Evolutionary conservation across 306 rosid species (phyloP), one percentile per base, ranked within the genome.

Genomic region (Crataegus laevigata): DNA sequence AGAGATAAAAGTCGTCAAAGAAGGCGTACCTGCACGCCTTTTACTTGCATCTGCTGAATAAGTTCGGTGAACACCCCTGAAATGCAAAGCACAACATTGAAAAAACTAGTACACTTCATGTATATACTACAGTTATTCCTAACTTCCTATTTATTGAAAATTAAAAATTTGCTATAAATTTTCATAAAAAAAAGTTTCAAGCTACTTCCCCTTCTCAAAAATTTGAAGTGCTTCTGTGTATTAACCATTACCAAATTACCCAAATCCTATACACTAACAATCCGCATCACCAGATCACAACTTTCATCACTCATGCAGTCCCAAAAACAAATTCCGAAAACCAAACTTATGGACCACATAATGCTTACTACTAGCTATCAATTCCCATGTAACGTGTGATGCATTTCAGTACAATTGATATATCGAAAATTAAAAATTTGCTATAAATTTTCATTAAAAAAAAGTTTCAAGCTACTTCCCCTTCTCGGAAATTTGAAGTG

Each of bases 41-140:
- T 94, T 70, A 94, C 99, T 87, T 94, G 99, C 93, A 90, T 92
- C 88, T 94, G 99, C 88, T 94, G 99, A 73, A 92, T 88, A 79
- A 94, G 99, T 72, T 94, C 99, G 0, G 97, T 94, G 84, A 94
- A 94, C 61, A 94, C 99, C 67, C 98, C 97, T 94, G 90, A 30
- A 76, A 81, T 66, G 66, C 74, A 80, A 80, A 70, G 51, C 61
- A 71, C 38, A 29, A 74, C 64, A 71, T 55, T 82, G 71, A 74
- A 71, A 67, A 40, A 42, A 81, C 54, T 66, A 32, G 24, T 32
- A 22, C 12, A 22, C 10, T 36, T 29, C 43, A 52, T 26, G 43
- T 4, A n/a, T 29, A 55, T 29, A 55, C n/a, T 47, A 34, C 36
- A 55, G 45, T 17, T 13, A 22, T 55, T 55, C 25, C 43, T 40